Evolutionary conservation across 345 rosid genomes (phyloP), one percentile per base, ranked within the genome.

Genomic region (Laguncularia racemosa): DNA sequence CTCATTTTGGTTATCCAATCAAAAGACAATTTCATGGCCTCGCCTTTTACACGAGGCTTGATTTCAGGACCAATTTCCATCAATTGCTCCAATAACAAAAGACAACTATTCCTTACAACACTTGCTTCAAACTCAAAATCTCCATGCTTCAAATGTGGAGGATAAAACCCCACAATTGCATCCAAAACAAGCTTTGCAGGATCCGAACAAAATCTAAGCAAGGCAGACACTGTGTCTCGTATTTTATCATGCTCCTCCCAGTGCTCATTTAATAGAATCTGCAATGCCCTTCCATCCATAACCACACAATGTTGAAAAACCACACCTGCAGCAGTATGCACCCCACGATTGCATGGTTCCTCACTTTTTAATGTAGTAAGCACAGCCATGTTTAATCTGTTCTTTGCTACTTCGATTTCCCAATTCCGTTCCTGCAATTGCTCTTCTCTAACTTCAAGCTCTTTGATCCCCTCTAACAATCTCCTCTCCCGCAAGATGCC

Each of bases 181-280:
- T 76, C 84, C 49, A 86, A 58, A 56, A 81, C 87, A 57, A 86
- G 78, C 69, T 72, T 77, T 18, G 81, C 81, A 38, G 95, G 95
- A 50, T 83, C 72, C 3, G 70, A 28, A 33, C 78, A 80, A 20
- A 51, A 40, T 20, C 64, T 52, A 14, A 81, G 56, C 14, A 75
- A 56, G 28, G 4, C 20, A 0, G 23, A 20, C 9, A 83, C 71
- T 53, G 73, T 73, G 11, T 59, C 20, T 43, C 61, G 55, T 56
- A 83, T 53, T 58, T 57, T 60, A 56, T 61, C 66, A 54, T 45
- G 59, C 50, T 69, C 71, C 52, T 61, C 69, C 59, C 72, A 19
- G 58, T 63, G 71, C 67, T 76, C 81, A 59, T 62, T 79, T 56
- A 81, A 69, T 66, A 83, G 70, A 16, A 79, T 46, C 58, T 75